These are phyloP conservation scores for Globisporangium parvum DNA, from an alignment of 352 stramenopile genomes.

Conservation along the genomic window DNA sequence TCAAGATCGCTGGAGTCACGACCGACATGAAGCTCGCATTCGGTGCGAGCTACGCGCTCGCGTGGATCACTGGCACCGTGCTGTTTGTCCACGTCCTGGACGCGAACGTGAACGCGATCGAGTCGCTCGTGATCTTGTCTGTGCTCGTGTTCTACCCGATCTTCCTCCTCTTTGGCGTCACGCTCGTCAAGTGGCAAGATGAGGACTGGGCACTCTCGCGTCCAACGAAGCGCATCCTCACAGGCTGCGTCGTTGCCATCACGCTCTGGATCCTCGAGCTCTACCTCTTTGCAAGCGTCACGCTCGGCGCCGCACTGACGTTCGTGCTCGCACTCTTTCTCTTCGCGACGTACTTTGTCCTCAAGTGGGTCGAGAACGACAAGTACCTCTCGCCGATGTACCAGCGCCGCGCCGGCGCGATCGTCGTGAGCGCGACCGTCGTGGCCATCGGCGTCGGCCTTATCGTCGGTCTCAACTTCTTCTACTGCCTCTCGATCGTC, in stretches of 20 bases:
- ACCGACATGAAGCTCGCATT: constrained; percentile 52
- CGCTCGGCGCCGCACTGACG: constrained; percentile 48
- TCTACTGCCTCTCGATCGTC: constrained; percentile 80
- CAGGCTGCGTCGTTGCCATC: constrained; percentile 25
- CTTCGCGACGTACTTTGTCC: constrained; percentile 67
- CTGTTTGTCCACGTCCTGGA: constrained; percentile 65
- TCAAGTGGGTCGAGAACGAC: constrained; percentile 85
- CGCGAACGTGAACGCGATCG: constrained; percentile 57
- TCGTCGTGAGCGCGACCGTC: constrained; percentile 32
- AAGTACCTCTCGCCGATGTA: constrained; percentile 67
- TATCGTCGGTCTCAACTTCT: constrained; percentile 56
- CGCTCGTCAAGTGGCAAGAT: constrained; percentile 75
- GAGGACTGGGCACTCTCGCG: constrained; percentile 58
- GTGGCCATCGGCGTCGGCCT: constrained; percentile 39
- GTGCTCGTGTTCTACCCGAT: constrained; percentile 77
- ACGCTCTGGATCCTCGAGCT: constrained; percentile 75
- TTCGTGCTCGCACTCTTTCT: constrained; percentile 59
- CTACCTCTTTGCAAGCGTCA: constrained; percentile 57
- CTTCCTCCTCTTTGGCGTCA: constrained; percentile 66
- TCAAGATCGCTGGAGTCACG: constrained; percentile 55
- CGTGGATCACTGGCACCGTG: constrained; percentile 63
- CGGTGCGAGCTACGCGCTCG: constrained; percentile 43
- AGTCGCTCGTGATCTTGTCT: constrained; percentile 67
- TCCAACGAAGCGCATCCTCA: constrained; percentile 31
- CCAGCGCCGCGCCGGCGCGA: constrained; percentile 34